Conservation (phyloP, 441 rosid species). For the Populus tomentosa region DNA sequence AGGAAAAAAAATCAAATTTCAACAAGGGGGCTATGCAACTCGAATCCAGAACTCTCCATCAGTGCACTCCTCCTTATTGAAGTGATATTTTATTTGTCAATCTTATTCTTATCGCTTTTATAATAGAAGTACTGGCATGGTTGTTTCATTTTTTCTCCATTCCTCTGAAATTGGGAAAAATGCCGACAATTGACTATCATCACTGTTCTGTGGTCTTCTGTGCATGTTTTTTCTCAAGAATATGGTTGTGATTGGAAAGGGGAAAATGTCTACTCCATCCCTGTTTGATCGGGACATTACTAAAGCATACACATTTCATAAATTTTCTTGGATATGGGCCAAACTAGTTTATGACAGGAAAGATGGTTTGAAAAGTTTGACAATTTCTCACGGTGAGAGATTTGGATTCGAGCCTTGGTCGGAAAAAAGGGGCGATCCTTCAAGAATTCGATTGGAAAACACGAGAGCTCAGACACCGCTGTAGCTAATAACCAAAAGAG, state of each 20-base stretch:
- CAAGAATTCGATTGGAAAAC: background rate
- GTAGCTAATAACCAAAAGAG: background rate
- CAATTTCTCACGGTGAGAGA: background rate
- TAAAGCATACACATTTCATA: background rate
- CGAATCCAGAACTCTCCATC: background rate
- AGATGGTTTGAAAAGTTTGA: background rate
- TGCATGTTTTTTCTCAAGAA: background rate
- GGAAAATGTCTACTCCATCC: background rate
- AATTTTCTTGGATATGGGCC: background rate
- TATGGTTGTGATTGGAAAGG: background rate
- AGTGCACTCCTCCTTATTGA: background rate
- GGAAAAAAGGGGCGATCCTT: background rate
- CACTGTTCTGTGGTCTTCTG: background rate
- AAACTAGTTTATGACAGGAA: background rate
- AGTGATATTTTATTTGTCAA: too few relatives aligned
- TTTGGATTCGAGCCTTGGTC: background rate
- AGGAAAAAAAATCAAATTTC: background rate
- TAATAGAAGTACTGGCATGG: too few relatives aligned
- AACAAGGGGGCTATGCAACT: background rate
- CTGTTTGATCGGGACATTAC: background rate
- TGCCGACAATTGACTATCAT: background rate
- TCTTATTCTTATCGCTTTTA: too few relatives aligned
- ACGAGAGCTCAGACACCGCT: background rate
- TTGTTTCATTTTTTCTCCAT: too few relatives aligned
- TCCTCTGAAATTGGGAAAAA: too few relatives aligned